Evolutionary conservation across 2,329 filamentous ascomycete genomes (phyloP), one percentile per base, ranked within the genome.

Genomic region (Beauveria caledonica): DNA sequence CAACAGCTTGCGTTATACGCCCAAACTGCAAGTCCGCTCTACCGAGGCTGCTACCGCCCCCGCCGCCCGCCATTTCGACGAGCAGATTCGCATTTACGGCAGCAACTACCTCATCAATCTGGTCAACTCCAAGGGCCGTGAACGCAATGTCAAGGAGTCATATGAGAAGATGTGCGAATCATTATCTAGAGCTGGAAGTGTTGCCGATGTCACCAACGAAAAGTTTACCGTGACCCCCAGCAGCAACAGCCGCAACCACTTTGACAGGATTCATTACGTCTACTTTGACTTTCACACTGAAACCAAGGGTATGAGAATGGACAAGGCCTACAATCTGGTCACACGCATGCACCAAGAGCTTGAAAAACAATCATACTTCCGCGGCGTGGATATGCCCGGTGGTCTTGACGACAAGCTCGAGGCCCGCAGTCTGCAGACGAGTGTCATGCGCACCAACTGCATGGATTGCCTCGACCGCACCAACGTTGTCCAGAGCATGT

Each of bases 231-330:
- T 87, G 33, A 84, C 96, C 64, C 89, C 96, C 70, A 79, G 79
- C 67, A 76, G 83, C 50, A 78, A 78, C 52, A 77, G 78, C 61
- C 83, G 64, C 53, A 73, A 88, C 64, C 79, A 86, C 64, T 89
- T 89, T 72, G 92, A 97, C 72, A 87, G 87, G 49, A 78, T 99
- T 49, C 93, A 99, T 76, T 99, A 99, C 73, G 77, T 97, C 68
- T 99, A 97, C 78, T 99, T 99, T 71, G 94, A 99, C 76, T 99
- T 95, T 73, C 95, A 99, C 77, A 92, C 88, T 70, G 94, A 99
- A 76, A 99, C 95, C 54, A 97, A 97, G 76, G 93, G 93, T 42
- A 81, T 97, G 68, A 86, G 89, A 69, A 96, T 94, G 89, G 88
- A 99, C 72, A 90, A 92, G 53, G 92, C 93, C 0, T 87, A 93